Base-by-base conservation (phyloP, 345 rosid species). In the Lumnitzera littorea region DNA sequence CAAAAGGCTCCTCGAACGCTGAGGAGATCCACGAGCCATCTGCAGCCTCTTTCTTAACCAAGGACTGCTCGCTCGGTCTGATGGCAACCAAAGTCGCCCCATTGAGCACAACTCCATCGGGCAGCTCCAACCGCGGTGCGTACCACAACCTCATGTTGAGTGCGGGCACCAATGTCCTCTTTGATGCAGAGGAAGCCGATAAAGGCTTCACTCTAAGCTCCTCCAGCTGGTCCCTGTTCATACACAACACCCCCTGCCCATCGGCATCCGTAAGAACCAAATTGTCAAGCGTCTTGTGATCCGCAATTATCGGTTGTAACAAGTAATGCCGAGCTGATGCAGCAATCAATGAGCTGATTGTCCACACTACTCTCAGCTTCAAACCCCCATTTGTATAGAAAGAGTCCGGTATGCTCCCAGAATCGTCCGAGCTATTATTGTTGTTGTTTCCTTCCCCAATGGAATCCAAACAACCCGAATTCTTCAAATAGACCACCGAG, bases 71-170 rank as follows among this genome's bases (percentile, higher is more conserved):
- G 5, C 89, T 91, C 2, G 97, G 96, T 67, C 91, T 79, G 51
- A 95, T 95, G 1, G 99, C 99, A 27, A 95, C 97, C 71, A 95
- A 69, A 48, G 99, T 91, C 16, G 97, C 99, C 55, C 99, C 99
- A 59, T 82, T 76, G 56, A 91, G 64, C 58, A 91, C 91, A 72
- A 78, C 63, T 69, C 99, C 99, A 70, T 85, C 73, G 9, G 94
- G 89, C 74, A 95, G 75, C 47, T 91, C 95, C 76, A 95, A 61
- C 2, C 68, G 74, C 3, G 96, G 97, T 4, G 97, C 96, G 71
- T 95, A 95, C 97, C 99, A 95, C 0, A 95, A 87, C 61, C 95
- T 81, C 97, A 95, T 95, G 61, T 85, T 91, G 67, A 95, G 50
- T 0, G 97, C 97, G 5, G 97, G 96, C 4, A 95, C 97, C 53